These are phyloP conservation scores for Exophiala sp. DNA, from an alignment of 2,329 filamentous ascomycete genomes.

Conservation along the genomic window DNA sequence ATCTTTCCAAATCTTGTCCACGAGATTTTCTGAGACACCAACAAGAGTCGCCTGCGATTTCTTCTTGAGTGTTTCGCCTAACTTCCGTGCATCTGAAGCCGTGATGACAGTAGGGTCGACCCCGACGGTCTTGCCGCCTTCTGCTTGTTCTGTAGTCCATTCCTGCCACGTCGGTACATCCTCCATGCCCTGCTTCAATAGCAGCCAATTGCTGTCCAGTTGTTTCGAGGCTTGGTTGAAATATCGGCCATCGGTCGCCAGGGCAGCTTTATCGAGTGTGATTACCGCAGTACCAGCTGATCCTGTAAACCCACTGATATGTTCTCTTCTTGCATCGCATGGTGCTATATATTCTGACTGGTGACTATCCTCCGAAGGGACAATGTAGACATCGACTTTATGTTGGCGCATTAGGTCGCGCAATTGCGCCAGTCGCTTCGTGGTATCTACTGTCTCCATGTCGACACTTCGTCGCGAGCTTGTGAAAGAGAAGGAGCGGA, in stretches of 20 bases:
- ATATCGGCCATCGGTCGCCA: constrained; percentile 94
- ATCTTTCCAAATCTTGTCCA: constrained; percentile 83
- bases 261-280: constrained; percentile 76
- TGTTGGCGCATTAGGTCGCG: constrained; percentile 82
- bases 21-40: constrained; percentile 73
- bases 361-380: constrained; percentile 95
- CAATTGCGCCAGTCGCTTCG: constrained; percentile 69
- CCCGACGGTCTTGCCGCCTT: constrained; percentile 80
- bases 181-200: constrained; percentile 89
- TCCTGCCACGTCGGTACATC: constrained; percentile 97
- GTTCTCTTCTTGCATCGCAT: constrained; percentile 89
- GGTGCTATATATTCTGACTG: constrained; percentile 96
- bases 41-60: constrained; percentile 74
- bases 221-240: constrained; percentile 95
- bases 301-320: constrained; percentile 89
- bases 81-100: constrained; percentile 67
- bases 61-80: constrained; percentile 82
- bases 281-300: constrained; percentile 92
- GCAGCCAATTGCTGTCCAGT: constrained; percentile 83
- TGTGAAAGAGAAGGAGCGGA: constrained; percentile 39
- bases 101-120: constrained; percentile 88
- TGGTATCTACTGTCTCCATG: constrained; percentile 79
- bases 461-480: constrained; percentile 42
- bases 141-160: constrained; percentile 80
- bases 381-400: constrained; percentile 87